These are phyloP conservation scores for Angomonas desouzai DNA, from an alignment of 208 protist genomes.

Conservation along the genomic window DNA sequence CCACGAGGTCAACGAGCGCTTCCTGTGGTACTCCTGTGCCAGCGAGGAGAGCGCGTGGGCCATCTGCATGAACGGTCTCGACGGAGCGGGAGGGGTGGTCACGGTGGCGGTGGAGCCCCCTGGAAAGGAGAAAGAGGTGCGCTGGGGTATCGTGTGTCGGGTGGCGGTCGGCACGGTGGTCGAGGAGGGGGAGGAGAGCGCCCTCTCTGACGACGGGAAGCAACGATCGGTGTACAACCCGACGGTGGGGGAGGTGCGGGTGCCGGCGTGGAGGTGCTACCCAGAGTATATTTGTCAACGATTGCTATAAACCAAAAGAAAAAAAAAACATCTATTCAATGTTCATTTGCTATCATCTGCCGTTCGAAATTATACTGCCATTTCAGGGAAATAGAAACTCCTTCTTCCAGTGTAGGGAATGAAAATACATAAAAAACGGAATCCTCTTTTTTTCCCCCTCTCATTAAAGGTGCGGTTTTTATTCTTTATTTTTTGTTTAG, in stretches of 20 bases:
- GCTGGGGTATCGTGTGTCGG: constrained; percentile 54
- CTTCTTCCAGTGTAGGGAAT: background rate
- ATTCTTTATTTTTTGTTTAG: background rate
- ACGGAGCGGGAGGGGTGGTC: background rate
- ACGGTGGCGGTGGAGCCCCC: constrained; percentile 11
- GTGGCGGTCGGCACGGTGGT: constrained; percentile 53
- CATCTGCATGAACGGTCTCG: constrained; percentile 44
- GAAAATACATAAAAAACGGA: background rate
- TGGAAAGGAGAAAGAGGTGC: background rate
- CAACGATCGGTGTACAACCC: constrained; percentile 20
- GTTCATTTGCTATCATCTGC: background rate
- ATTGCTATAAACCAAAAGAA: constrained; percentile 10
- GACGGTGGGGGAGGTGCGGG: constrained; percentile 6
- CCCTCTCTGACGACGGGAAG: constrained; percentile 18
- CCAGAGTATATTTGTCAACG: constrained; percentile 47
- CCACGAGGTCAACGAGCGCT: constrained; percentile 61
- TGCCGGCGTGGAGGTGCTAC: constrained; percentile 40
- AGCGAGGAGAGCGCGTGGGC: constrained; percentile 54
- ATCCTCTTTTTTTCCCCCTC: background rate
- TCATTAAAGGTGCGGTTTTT: background rate
- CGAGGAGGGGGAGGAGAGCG: constrained; percentile 18
- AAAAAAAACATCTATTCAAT: constrained; percentile 1
- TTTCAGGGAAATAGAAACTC: background rate
- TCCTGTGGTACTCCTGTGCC: constrained; percentile 46
- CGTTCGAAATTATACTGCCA: background rate